Base-by-base conservation (phyloP, 768 basidiomycete genomes). In the Podaxis sp. region DNA sequence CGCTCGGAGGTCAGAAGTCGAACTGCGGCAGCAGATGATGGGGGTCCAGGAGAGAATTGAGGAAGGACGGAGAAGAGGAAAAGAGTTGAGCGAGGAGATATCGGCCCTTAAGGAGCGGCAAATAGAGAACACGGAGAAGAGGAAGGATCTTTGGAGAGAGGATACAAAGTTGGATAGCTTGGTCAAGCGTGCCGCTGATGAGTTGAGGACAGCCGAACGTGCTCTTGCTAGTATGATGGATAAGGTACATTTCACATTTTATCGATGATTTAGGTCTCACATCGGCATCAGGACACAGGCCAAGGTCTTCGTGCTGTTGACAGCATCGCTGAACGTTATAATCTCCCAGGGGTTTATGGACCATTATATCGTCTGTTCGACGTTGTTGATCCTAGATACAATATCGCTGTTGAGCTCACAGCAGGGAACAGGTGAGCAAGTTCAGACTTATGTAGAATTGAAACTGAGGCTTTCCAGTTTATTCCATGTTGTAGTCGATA, bases 401-500 rank as follows among this genome's bases (percentile, higher is more conserved):
- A 93, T 72, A 94, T 86, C 2, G 93, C 97, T 1, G 85, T 98
- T 4, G 97, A 99, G 72, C 83, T 95, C 39, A 99, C 96, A 0
- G 97, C 95, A 0, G 96, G 96, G 0, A 98, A 93, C 72, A 95
- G 93, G 96, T 95, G 60, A 30, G 67, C 59, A 13, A 15, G 57
- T 64, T 46, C 15, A 8, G 53, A 8, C 6, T 42, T n/a, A 5
- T 28, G 49, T 9, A 44, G 26, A 36, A 42, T 22, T 19, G 19
- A 57, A 57, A 17, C 62, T 70, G 17, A 72, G 39, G 63, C 2
- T 19, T 3, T 30, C 3, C 73, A 96, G 96, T 70, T 77, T 99
- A 28, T 99, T 98, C 79, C 96, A 99, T 69, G 90, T 99, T 44
- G 96, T 99, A 0, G 96, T 99, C 64, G 96, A 99, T 72, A 92